Conservation (phyloP, 1,139 yeast genomes). For the Taiozyma sp. region DNA sequence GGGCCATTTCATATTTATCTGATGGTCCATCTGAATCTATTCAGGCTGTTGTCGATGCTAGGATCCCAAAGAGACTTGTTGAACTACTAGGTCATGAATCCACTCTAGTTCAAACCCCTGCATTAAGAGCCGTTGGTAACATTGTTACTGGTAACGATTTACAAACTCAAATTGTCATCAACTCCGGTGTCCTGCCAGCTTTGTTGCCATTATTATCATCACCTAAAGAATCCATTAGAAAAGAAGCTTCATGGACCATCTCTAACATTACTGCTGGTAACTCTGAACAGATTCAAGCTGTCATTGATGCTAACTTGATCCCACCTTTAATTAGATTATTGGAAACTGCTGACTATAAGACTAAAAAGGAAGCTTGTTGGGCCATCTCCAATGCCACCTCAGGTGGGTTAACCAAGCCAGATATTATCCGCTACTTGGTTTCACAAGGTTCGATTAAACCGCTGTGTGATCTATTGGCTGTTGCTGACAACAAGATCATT, state of each 20-base stretch:
- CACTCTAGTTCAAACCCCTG: constrained; percentile 92
- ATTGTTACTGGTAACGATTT: constrained; percentile 95
- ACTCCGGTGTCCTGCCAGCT: constrained; percentile 88
- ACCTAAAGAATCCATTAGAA: constrained; percentile 86
- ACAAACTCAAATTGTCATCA: constrained; percentile 93
- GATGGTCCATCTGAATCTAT: constrained; percentile 93
- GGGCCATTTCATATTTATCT: constrained; percentile 95
- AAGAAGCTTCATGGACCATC: constrained; percentile 98
- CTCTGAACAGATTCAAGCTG: constrained; percentile 93
- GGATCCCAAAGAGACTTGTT: constrained; percentile 91
- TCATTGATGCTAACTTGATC: constrained; percentile 87
- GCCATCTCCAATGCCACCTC: constrained; percentile 97
- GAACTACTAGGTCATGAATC: constrained; percentile 83
- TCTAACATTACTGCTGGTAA: constrained; percentile 98
- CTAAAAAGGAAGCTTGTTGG: constrained; percentile 99
- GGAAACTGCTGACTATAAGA: constrained; percentile 82
- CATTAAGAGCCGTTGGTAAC: constrained; percentile 95
- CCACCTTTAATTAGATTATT: constrained; percentile 89
- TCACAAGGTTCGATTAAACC: constrained; percentile 97
- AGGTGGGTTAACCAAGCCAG: constrained; percentile 90
- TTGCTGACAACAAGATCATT: constrained; percentile 87
- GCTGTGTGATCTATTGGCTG: constrained; percentile 82
- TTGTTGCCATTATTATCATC: constrained; percentile 76
- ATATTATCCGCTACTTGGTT: constrained; percentile 88
- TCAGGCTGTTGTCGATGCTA: constrained; percentile 94